phyloP scores from a whole-genome alignment of 257 asterid genomes.

The Scutellaria galericulata region DNA sequence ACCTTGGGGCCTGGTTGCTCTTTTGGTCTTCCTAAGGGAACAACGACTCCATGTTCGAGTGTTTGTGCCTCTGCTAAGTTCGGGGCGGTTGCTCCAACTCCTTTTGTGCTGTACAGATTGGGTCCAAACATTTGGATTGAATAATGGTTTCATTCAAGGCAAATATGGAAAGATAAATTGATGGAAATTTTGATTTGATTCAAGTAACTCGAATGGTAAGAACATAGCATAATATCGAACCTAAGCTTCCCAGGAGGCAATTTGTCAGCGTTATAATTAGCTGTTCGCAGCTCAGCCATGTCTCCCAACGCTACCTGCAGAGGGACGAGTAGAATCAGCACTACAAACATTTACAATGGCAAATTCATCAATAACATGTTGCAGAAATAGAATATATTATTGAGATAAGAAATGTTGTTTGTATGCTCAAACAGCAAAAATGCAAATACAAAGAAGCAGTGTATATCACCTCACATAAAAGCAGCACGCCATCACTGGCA shows the following conservation, averaged over 20 bases:
- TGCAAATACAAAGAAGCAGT: constrained; percentile 6
- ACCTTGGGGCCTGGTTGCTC: constrained; percentile 59
- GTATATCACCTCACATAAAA: constrained; percentile 76
- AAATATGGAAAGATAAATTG: not conserved
- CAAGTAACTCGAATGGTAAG: constrained; percentile 7
- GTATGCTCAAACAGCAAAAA: not conserved
- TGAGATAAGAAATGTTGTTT: constrained; percentile 2
- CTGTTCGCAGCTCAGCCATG: constrained; percentile 73
- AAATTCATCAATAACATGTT: not conserved
- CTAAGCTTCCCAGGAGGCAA: constrained; percentile 87
- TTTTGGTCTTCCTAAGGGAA: constrained; percentile 81
- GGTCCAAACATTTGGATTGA: constrained; percentile 11
- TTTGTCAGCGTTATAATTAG: constrained; percentile 74
- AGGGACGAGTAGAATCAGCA: constrained; percentile 11
- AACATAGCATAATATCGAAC: constrained; percentile 41
- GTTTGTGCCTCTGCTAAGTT: constrained; percentile 58
- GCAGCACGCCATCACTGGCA: constrained; percentile 71
- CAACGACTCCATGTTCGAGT: constrained; percentile 76
- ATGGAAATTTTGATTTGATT: not conserved
- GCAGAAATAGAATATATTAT: not conserved
- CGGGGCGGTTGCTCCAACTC: constrained; percentile 81
- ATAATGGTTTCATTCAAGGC: not conserved
- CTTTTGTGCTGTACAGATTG: constrained; percentile 72
- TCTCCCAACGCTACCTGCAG: constrained; percentile 93
- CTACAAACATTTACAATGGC: not conserved